Evolutionary conservation across 768 basidiomycete genomes (phyloP).

Genomic region (Lyophyllum semitale): DNA sequence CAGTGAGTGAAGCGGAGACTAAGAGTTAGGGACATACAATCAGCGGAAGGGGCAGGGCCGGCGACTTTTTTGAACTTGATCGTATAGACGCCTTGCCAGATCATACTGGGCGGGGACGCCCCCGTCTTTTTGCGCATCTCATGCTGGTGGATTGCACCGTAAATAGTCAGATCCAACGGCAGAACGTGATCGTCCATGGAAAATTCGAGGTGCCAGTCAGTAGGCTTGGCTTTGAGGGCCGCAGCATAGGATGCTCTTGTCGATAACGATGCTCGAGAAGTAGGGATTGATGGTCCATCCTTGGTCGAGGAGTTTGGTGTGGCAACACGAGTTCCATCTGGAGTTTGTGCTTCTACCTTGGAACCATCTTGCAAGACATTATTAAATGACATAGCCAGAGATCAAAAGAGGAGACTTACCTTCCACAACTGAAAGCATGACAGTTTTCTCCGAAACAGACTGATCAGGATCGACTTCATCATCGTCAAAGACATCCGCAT

Average conservation of each 20-base stretch:
- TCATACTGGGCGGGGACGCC: slow-evolving; percentile 62
- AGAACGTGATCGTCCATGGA: slow-evolving; percentile 87
- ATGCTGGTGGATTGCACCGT: slow-evolving; percentile 94
- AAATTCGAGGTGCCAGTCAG: slow-evolving; percentile 97
- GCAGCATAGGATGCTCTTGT: slow-evolving; percentile 83
- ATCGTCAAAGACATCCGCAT: slow-evolving; percentile 88
- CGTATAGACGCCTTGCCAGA: slow-evolving; percentile 90
- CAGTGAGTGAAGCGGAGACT: not conserved
- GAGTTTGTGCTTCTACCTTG: slow-evolving; percentile 95
- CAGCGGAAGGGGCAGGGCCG: slow-evolving; percentile 71
- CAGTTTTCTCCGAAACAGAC: slow-evolving; percentile 76
- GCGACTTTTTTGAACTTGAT: slow-evolving; percentile 92
- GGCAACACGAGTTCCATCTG: slow-evolving; percentile 91
- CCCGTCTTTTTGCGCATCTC: slow-evolving; percentile 77
- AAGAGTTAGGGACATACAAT: slow-evolving; percentile 44
- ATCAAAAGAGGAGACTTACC: slow-evolving; percentile 46
- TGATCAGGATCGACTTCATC: slow-evolving; percentile 81
- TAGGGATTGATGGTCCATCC: slow-evolving; percentile 35
- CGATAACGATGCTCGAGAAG: slow-evolving; percentile 29
- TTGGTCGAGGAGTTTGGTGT: slow-evolving; percentile 69
- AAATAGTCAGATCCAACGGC: slow-evolving; percentile 88
- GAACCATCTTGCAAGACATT: slow-evolving; percentile 67
- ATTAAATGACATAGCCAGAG: not conserved
- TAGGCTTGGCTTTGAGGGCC: slow-evolving; percentile 89
- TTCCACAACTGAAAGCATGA: slow-evolving; percentile 80